Percentiles rank a stretch among this genome's conserved stretches.
phyloP scores from a whole-genome alignment of 2,329 filamentous ascomycete species.

The Fusarium verrucosum region DNA sequence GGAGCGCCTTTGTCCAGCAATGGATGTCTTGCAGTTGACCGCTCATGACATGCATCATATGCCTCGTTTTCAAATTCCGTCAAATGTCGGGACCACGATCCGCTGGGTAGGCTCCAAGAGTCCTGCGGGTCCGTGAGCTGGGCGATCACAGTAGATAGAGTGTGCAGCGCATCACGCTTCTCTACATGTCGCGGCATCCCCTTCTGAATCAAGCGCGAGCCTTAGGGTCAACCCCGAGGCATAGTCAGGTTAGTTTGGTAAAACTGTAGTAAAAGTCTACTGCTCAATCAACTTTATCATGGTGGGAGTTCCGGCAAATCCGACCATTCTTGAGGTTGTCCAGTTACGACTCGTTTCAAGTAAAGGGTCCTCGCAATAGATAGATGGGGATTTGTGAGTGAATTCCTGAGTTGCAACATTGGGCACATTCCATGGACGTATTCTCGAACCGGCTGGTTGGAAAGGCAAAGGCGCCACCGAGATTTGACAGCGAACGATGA shows the following conservation, averaged over 20 bases:
- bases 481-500: background rate
- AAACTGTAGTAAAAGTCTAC: slow-evolving; percentile 8
- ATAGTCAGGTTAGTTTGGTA: background rate
- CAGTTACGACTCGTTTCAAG: background rate
- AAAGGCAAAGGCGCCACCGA: slow-evolving; percentile 6
- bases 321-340: background rate
- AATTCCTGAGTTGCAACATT: background rate
- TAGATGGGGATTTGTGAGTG: background rate
- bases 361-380: background rate
- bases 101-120: background rate
- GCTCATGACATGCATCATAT: background rate
- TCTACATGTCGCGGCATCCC: background rate
- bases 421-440: slow-evolving; percentile 11
- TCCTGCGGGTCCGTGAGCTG: slow-evolving; percentile 6
- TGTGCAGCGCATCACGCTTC: background rate
- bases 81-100: background rate
- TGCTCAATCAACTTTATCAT: background rate
- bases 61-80: background rate
- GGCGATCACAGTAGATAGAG: background rate
- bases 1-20: slow-evolving; percentile 7
- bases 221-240: background rate
- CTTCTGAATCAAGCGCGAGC: slow-evolving; percentile 2
- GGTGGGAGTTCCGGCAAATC: background rate
- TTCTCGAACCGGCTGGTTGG: slow-evolving; percentile 22
- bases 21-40: background rate